Evolutionary conservation across 352 stramenopile genomes (phyloP).

Genomic region (Aphanomyces cochlioides): DNA sequence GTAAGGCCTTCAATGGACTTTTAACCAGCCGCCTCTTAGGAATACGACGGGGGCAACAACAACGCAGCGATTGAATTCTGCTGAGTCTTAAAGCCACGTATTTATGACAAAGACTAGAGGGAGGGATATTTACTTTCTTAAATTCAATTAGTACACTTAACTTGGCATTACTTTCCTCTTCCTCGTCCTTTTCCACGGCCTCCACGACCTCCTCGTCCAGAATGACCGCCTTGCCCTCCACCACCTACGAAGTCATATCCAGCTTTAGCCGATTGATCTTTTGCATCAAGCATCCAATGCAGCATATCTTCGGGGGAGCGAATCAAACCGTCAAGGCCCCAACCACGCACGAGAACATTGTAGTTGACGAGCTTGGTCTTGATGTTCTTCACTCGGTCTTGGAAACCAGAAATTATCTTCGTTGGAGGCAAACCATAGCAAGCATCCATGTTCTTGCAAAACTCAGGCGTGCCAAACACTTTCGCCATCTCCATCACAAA

Average conservation of each 20-base stretch:
- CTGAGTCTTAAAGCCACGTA: no score
- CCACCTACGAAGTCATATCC: background rate
- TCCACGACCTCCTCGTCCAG: no score
- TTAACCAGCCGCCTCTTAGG: no score
- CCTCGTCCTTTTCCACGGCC: no score
- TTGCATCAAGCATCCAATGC: background rate
- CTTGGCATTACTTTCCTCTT: no score
- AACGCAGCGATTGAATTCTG: no score
- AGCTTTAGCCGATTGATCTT: background rate
- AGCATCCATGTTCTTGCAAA: background rate
- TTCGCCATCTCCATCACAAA: conserved; percentile 20
- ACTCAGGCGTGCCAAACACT: background rate
- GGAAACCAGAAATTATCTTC: background rate
- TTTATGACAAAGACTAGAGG: no score
- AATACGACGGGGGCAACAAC: no score
- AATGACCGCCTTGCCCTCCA: no score
- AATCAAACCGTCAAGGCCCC: background rate
- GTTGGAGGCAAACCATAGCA: conserved; percentile 10
- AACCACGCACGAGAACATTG: conserved; percentile 5
- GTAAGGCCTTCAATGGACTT: no score
- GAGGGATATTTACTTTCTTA: no score
- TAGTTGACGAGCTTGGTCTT: conserved; percentile 20
- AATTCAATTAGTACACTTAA: no score
- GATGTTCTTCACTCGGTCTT: conserved; percentile 21
- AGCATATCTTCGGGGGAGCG: background rate